phyloP scores from a whole-genome alignment of 2,329 filamentous ascomycete genomes.

The Stenocarpella maydis region DNA sequence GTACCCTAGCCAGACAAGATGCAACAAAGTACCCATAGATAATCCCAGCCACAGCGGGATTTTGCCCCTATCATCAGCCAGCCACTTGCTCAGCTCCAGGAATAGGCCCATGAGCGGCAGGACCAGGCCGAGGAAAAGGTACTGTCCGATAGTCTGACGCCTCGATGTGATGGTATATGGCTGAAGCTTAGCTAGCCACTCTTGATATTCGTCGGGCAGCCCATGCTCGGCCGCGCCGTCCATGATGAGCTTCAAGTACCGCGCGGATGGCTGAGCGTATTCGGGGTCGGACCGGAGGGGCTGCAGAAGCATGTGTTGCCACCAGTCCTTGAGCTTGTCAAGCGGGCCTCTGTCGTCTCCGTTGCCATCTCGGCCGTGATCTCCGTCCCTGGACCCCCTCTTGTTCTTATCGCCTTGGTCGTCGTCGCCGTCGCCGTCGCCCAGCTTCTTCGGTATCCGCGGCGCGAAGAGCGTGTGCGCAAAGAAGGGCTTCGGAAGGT shows the following conservation, averaged over 20 bases:
- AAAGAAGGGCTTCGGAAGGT: slow-evolving; percentile 71
- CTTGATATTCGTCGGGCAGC: slow-evolving; percentile 80
- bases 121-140: slow-evolving; percentile 62
- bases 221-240: slow-evolving; percentile 81
- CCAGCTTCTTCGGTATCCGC: slow-evolving; percentile 49
- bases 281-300: slow-evolving; percentile 67
- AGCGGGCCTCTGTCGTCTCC: slow-evolving; percentile 34
- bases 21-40: slow-evolving; percentile 61
- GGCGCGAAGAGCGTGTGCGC: slow-evolving; percentile 87
- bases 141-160: slow-evolving; percentile 71
- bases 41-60: slow-evolving; percentile 72
- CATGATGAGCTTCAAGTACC: slow-evolving; percentile 83
- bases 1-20: slow-evolving; percentile 54
- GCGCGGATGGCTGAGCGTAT: slow-evolving; percentile 82
- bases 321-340: slow-evolving; percentile 50
- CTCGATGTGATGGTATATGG: slow-evolving; percentile 74
- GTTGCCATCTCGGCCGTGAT: slow-evolving; percentile 11
- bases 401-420: slow-evolving; percentile 21
- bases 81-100: slow-evolving; percentile 55
- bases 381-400: neutral
- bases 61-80: slow-evolving; percentile 72
- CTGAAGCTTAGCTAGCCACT: slow-evolving; percentile 73
- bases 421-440: slow-evolving; percentile 36
- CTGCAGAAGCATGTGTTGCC: slow-evolving; percentile 54
- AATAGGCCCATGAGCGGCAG: slow-evolving; percentile 67